Base-by-base conservation (phyloP, 352 stramenopile genomes). In the Globisporangium paddicum region DNA sequence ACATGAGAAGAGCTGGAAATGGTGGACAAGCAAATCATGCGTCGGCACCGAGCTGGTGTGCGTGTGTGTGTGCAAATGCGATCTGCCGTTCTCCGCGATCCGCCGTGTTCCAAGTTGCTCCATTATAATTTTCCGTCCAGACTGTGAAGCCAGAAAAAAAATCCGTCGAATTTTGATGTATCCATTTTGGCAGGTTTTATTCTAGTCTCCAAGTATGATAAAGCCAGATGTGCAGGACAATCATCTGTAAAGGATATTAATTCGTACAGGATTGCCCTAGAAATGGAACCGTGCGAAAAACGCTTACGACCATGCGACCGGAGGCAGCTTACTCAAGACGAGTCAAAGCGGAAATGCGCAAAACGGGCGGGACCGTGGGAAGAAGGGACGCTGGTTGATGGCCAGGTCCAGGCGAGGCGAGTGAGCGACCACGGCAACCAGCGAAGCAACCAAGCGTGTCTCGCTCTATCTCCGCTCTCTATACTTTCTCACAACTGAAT, bases 401-500 rank as follows among this genome's bases (percentile, higher is more conserved):
- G 8, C 28, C 28, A 19, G 16, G 38, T 14, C 14, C 38, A n/a
- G n/a, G n/a, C n/a, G n/a, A n/a, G n/a, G n/a, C n/a, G n/a, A n/a
- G n/a, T n/a, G n/a, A 44, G 16, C 13, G 38, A 0, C 38, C 38
- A 7, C 38, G 4, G 38, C 38, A 44, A 44, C 38, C 38, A 44
- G 38, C 38, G 21, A 42, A 19, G 37, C 35, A 14, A n/a, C 21
- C 25, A 8, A 25, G 35, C 25, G 21, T 38, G 23, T 57, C 46
- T 34, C 23, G 26, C 18, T 44, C 48, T 54, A 18, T 54, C 47
- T 53, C 34, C 45, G 18, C 45, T 55, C 49, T 55, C 49, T 41
- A 28, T 55, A 32, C 28, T 32, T 6, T 32, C 30, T 55, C 46
- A 52, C 25, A 48, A 48, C 21, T 13, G n/a, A 13, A 25, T 38